Evolutionary conservation across 176 grass and related monocot genomes (phyloP), one percentile per base, ranked within the genome.

Genomic region (Phoenix roebelenii): DNA sequence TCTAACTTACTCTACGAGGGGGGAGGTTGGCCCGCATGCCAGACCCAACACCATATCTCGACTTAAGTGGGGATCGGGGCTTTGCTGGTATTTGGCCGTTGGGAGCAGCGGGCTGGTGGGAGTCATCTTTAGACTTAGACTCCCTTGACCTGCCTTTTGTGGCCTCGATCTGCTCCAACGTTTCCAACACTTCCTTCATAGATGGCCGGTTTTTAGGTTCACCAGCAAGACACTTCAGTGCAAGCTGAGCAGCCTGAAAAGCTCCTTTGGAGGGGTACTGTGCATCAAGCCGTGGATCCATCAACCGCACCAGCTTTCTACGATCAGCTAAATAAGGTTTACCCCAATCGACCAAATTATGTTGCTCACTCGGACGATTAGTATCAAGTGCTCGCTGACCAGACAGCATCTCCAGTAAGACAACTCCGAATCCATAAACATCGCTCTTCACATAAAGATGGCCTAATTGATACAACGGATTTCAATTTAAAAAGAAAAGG

Each of bases 371-470:
- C 0, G 61, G 57, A 5, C 86, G 80, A 20, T 57, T 71, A 0
- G 53, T 20, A 72, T 95, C 86, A 19, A 87, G 25, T 0, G 83
- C 86, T 54, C 86, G 79, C 75, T 76, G 77, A 7, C 90, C 90
- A 0, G 86, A 81, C 10, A 95, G 75, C 77, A 90, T 87, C 73
- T 95, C 90, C 23, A 95, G 74, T 22, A 95, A 73, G 53, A 95
- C 83, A 0, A 95, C 90, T 0, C 90, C 86, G 2, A 84, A 95
- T 19, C 83, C 90, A 3, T 95, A 95, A 14, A 95, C 90, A 48
- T 95, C 90, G 20, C 86, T 95, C 66, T 90, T 95, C 74, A 95
- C 90, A 74, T 95, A 95, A 12, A 95, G 68, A 74, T 95, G 90
- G 18, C 90, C 90, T 95, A 18, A 24, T 30, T 53, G 17, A 32